phyloP scores from a whole-genome alignment of 176 grass and related monocot genomes.

The Aegilops tauschii region DNA sequence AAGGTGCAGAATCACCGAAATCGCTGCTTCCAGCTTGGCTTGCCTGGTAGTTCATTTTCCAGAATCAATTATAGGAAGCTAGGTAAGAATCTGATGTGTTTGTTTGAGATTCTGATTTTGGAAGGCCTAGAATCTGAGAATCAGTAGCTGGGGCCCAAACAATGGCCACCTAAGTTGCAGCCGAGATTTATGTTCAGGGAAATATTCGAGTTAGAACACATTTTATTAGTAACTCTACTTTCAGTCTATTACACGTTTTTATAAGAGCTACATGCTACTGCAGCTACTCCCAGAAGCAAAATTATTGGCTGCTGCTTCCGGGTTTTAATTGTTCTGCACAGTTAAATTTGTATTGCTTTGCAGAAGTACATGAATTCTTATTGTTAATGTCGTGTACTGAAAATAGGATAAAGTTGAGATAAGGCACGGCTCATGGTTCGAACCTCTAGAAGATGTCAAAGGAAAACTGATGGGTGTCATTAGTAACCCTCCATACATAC shows the following conservation, averaged over 20 bases:
- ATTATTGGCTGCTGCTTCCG: neutral
- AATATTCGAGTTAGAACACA: neutral
- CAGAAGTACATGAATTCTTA: neutral
- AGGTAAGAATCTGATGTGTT: too few relatives aligned
- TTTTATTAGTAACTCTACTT: neutral
- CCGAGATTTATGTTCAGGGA: neutral
- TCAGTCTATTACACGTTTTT: neutral
- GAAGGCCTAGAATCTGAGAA: too few relatives aligned
- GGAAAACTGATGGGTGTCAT: constrained; percentile 77
- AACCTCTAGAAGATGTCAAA: constrained; percentile 68
- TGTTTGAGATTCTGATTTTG: too few relatives aligned
- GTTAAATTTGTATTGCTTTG: neutral
- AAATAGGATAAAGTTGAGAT: constrained; percentile 81
- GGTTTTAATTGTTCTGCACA: neutral
- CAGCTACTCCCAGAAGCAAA: neutral
- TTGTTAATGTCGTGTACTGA: neutral
- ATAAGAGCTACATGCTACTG: neutral
- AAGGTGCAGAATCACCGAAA: too few relatives aligned
- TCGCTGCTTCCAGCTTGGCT: too few relatives aligned
- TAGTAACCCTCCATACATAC: constrained; percentile 95
- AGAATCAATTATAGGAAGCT: too few relatives aligned
- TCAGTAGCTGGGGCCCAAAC: too few relatives aligned
- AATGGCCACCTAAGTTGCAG: neutral
- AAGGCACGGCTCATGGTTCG: constrained; percentile 81
- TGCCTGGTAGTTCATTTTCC: too few relatives aligned